phyloP scores from a whole-genome alignment of 2,329 filamentous ascomycete genomes.

The Ophiognomonia clavigignenti-juglandacearum region DNA sequence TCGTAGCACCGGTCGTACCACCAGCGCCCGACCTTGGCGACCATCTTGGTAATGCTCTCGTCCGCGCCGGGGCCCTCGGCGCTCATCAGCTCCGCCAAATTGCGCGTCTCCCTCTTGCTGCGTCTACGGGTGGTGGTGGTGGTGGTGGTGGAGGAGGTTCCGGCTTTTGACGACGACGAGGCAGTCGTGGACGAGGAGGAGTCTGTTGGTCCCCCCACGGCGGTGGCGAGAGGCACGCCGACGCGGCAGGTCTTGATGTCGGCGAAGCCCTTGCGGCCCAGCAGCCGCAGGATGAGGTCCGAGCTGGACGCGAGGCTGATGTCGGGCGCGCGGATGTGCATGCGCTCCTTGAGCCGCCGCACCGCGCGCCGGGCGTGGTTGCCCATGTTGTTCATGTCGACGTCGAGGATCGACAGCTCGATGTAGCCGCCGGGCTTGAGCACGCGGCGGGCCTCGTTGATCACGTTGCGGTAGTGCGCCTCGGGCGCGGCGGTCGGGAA shows the following conservation, averaged over 20 bases:
- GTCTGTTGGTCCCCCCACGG: conserved; percentile 24
- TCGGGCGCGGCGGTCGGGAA: conserved; percentile 69
- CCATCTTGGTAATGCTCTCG: conserved; percentile 86
- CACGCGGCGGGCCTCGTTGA: conserved; percentile 72
- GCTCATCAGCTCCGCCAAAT: conserved; percentile 67
- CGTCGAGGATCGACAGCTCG: conserved; percentile 73
- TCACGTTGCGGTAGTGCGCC: conserved; percentile 62
- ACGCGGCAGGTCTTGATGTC: conserved; percentile 73
- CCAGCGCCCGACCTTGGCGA: conserved; percentile 87
- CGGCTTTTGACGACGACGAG: conserved; percentile 24
- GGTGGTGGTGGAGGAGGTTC: neutral
- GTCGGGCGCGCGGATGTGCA: conserved; percentile 56
- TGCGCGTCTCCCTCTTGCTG: conserved; percentile 42
- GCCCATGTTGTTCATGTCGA: conserved; percentile 81
- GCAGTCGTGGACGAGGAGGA: conserved; percentile 35
- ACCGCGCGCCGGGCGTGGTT: conserved; percentile 63
- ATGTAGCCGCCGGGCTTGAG: conserved; percentile 73
- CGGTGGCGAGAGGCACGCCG: conserved; percentile 66
- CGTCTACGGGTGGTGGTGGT: conserved; percentile 17
- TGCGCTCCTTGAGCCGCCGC: conserved; percentile 65
- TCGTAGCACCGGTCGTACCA: conserved; percentile 97
- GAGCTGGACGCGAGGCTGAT: conserved; percentile 56
- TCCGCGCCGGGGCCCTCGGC: conserved; percentile 68
- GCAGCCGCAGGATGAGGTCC: conserved; percentile 58
- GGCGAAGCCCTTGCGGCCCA: conserved; percentile 65